A percentile compares a stretch with the other conserved stretches of the same genome.
Conservation (phyloP, 306 rosid species). For the Argentina anserina region DNA sequence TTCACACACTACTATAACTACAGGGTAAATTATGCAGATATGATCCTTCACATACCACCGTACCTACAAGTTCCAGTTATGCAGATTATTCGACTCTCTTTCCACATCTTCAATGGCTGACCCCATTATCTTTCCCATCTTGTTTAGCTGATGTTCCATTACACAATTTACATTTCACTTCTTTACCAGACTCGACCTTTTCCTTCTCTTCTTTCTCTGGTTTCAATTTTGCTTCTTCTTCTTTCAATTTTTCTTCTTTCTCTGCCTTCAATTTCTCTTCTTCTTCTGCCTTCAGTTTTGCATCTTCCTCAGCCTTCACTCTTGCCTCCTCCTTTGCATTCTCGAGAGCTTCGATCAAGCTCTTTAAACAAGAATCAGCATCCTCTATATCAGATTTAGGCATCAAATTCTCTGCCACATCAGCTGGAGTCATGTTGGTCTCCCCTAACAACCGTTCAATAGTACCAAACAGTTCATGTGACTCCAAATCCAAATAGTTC, state of each 20-base stretch:
- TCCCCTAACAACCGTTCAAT: constrained; percentile 40
- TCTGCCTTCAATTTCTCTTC: constrained; percentile 12
- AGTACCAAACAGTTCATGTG: constrained; percentile 33
- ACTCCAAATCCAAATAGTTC: constrained; percentile 53
- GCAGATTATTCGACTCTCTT: not conserved
- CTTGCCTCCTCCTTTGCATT: constrained; percentile 36
- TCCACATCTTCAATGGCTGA: not conserved
- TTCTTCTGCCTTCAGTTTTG: constrained; percentile 7
- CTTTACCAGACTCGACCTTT: not conserved
- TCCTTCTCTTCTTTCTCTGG: not conserved
- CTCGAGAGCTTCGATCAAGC: constrained; percentile 47
- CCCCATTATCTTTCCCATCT: constrained; percentile 2
- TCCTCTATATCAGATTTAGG: constrained; percentile 41
- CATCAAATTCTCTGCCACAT: constrained; percentile 65
- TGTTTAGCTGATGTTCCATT: constrained; percentile 6
- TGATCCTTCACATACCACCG: not conserved
- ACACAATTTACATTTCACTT: constrained; percentile 3
- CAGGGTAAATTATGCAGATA: not conserved
- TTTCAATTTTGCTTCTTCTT: not conserved
- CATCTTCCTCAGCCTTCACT: constrained; percentile 25
- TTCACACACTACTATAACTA: not conserved
- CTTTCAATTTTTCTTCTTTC: constrained; percentile 5
- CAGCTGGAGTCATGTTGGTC: constrained; percentile 54
- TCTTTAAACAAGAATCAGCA: constrained; percentile 33
- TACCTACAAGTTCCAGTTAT: not conserved